Percentiles rank a stretch among this genome's conserved stretches.
These are phyloP conservation scores for Candida andamanensis DNA, from an alignment of 805 yeast genomes.

Conservation along the genomic window DNA sequence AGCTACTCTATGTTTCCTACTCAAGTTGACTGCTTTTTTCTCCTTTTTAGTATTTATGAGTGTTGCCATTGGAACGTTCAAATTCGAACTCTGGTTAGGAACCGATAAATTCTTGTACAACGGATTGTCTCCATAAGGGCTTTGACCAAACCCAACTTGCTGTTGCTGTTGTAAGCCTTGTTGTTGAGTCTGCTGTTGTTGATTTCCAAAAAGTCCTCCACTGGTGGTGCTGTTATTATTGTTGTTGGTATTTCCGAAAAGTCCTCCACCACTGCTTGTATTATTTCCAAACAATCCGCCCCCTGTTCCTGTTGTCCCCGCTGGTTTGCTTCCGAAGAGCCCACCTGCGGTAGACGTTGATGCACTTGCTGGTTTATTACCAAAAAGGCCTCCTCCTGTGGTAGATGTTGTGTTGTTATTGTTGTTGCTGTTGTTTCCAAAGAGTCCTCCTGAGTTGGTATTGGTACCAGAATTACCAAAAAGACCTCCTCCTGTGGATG, in stretches of 20 bases:
- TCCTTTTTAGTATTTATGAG: slow-evolving; percentile 16
- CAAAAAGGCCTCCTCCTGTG: slow-evolving; percentile 4
- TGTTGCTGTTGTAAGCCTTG: slow-evolving; percentile 28
- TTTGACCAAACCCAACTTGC: slow-evolving; percentile 22
- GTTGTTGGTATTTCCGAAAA: slow-evolving; percentile 8
- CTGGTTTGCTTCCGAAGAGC: slow-evolving; percentile 19
- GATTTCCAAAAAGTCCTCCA: slow-evolving; percentile 23
- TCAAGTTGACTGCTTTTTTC: slow-evolving; percentile 57
- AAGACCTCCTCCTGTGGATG: slow-evolving; percentile 17
- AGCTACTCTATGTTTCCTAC: slow-evolving; percentile 56
- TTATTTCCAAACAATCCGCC: slow-evolving; percentile 40
- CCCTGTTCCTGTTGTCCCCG: slow-evolving; percentile 12
- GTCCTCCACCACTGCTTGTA: slow-evolving; percentile 3
- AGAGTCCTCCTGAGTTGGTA: slow-evolving; percentile 19
- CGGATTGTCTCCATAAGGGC: slow-evolving; percentile 80
- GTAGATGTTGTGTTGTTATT: slow-evolving; percentile 1
- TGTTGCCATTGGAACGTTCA: slow-evolving; percentile 22
- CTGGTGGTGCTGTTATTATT: slow-evolving; percentile 11
- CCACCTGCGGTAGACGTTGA: slow-evolving; percentile 3
- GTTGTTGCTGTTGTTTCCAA: slow-evolving; percentile 5
- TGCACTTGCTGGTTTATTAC: slow-evolving; percentile 1
- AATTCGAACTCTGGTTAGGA: slow-evolving; percentile 11
- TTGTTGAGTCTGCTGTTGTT: slow-evolving; percentile 21
- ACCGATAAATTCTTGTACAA: slow-evolving; percentile 48
- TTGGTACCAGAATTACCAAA: slow-evolving; percentile 18